Base-by-base conservation (phyloP, 176 grass and related monocot species). In the Miscanthus lutarioriparius region DNA sequence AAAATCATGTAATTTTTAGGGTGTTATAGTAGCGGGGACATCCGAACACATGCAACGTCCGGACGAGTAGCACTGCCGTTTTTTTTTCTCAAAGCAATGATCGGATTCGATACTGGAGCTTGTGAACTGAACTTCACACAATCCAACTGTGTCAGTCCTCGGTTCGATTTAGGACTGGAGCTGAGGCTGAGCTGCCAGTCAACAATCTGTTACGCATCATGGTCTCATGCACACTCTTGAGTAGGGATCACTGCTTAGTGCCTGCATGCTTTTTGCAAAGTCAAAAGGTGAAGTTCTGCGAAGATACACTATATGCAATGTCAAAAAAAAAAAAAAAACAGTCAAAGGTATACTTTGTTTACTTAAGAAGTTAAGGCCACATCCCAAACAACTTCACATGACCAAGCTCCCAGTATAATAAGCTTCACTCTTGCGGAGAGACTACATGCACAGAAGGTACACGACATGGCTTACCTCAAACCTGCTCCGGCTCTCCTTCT, bases 401-500 rank as follows among this genome's bases (percentile, higher is more conserved):
- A 27, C 59, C 59, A 63, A 14, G 11, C 59, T 63, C 4, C 59
- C n/a, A 3, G n/a, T 56, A n/a, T 62, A 23, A n/a, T 61, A 25
- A 61, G 11, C 8, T 61, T 11, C 22, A 11, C n/a, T 71, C 5
- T 16, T 10, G 32, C 14, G 48, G 43, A 54, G 13, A 75, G 15
- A 30, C 22, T 63, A 16, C 26, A 65, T 16, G 6, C 82, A 83
- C 86, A 77, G 0, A 68, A 4, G 25, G 0, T 16, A 30, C 26
- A 75, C 10, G 26, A 72, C 41, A 89, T 89, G 70, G 77, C 82
- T 1, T 13, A 39, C 28, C 41, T 48, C 27, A 70, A 89, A 64
- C 47, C 49, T 83, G 78, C 48, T 47, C 86, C 78, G n/a, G 39
- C 65, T 63, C 80, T 88, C 74, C 39, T 83, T 22, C 79, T 88